Base-by-base conservation (phyloP, 345 rosid genomes). In the Gossypium anomalum region DNA sequence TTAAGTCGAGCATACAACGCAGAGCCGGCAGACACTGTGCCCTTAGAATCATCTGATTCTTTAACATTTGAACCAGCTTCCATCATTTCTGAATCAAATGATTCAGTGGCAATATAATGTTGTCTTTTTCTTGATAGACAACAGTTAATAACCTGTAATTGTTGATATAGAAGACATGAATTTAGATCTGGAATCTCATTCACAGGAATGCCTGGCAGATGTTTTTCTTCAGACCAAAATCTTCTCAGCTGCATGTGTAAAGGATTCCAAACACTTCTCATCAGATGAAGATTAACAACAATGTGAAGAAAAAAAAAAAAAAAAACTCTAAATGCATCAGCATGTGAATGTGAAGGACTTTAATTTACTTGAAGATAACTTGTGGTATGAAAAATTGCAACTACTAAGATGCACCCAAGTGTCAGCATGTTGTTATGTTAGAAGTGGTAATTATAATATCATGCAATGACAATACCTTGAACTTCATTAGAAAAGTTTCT, bases 91-190 rank as follows among this genome's bases (percentile, higher is more conserved):
- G 86, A 84, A 79, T 90, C 94, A 82, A 92, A 80, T 70, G 92
- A 87, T 84, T 90, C 89, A 6, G 89, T 80, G 10, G 94, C 92
- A 75, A 88, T 72, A 74, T 48, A 5, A 56, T 73, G 84, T n/a
- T 83, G 94, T 53, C 80, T 85, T 89, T 92, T 91, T 79, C 98
- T 89, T 23, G 93, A 84, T 80, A 95, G 80, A 76, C 99, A 95
- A 57, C 98, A 88, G 80, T 95, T 95, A 77, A 95, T 82, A 77
- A 95, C 98, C 84, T 92, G 98, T 75, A 95, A 74, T 83, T 86
- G 89, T 80, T 95, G 99, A 83, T 90, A 88, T 25, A 95, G 77
- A 52, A 89, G 91, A 81, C 99, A 92, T 80, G 88, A 89, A 75
- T 90, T 85, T 73, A 95, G 82, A 86, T 95, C 98, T 29, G 98